Evolutionary conservation across 148 eudicot species (phyloP).

Genomic region (Heliosperma pusillum): DNA sequence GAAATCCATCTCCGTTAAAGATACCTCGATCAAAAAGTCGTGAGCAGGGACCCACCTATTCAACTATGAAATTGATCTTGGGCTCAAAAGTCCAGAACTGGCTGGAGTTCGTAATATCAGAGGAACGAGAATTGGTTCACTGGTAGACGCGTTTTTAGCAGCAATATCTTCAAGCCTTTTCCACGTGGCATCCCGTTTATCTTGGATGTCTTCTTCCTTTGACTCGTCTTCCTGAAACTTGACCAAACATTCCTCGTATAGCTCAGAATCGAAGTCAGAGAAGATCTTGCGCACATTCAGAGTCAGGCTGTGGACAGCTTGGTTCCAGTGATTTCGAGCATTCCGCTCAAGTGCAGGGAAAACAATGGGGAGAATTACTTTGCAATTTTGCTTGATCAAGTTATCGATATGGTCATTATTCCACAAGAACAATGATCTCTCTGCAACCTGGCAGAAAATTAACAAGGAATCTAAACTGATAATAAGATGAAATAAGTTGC

Average conservation of each 20-base stretch:
- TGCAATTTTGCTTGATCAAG: conserved; percentile 56
- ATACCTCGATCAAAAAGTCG: conserved; percentile 12
- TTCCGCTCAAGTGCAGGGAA: conserved; percentile 70
- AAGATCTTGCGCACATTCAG: conserved; percentile 63
- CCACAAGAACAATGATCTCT: conserved; percentile 73
- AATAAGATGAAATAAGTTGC: too few species aligned
- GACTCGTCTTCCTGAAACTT: conserved; percentile 66
- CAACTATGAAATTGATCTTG: background rate
- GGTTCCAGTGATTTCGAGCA: conserved; percentile 65
- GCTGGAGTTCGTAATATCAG: conserved; percentile 27
- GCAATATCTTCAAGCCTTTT: conserved; percentile 59
- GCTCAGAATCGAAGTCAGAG: conserved; percentile 59
- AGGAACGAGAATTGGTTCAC: conserved; percentile 33
- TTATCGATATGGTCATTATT: conserved; percentile 76
- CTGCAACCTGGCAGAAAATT: conserved; percentile 55
- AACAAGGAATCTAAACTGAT: background rate
- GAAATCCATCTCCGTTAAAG: conserved; percentile 1
- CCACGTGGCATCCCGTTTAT: conserved; percentile 59
- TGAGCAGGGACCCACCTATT: conserved; percentile 9
- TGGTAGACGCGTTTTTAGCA: conserved; percentile 37
- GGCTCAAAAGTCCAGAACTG: conserved; percentile 20
- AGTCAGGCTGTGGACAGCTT: conserved; percentile 67
- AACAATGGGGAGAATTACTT: conserved; percentile 62
- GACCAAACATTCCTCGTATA: conserved; percentile 55
- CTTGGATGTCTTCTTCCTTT: conserved; percentile 42